Percentiles rank a stretch among this genome's conserved stretches.
phyloP scores from a whole-genome alignment of 306 rosid genomes.

The Ceratonia siliqua region DNA sequence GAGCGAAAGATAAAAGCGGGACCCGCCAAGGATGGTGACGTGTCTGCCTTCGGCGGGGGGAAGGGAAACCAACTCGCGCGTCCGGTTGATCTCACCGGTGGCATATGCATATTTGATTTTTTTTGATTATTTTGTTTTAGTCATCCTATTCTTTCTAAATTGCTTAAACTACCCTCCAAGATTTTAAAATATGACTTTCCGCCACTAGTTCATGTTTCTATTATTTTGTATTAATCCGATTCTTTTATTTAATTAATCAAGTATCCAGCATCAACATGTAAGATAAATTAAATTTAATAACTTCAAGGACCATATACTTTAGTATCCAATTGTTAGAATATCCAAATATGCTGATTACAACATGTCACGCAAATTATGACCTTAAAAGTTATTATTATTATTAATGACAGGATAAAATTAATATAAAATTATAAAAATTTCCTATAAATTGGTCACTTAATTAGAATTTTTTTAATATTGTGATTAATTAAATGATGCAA shows the following conservation, averaged over 20 bases:
- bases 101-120: constrained; percentile 13
- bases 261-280: too few species aligned
- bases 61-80: constrained; percentile 45
- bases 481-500: too few species aligned
- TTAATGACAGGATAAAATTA: too few species aligned
- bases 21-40: constrained; percentile 53
- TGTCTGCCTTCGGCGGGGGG: constrained; percentile 47
- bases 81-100: constrained; percentile 50
- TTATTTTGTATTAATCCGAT: too few species aligned
- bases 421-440: too few species aligned
- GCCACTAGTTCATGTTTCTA: too few species aligned
- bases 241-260: too few species aligned
- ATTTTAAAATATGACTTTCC: not conserved
- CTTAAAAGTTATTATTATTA: too few species aligned
- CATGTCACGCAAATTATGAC: too few species aligned
- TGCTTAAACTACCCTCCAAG: not conserved
- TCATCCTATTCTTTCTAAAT: not conserved
- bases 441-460: not conserved
- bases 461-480: too few species aligned
- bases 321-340: not conserved
- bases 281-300: too few species aligned
- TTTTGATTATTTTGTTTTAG: not conserved
- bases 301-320: too few species aligned
- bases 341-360: constrained; percentile 22
- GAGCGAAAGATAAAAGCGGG: constrained; percentile 40